Evolutionary conservation across 306 rosid genomes (phyloP).

Genomic region (Citrullus colocynthis): DNA sequence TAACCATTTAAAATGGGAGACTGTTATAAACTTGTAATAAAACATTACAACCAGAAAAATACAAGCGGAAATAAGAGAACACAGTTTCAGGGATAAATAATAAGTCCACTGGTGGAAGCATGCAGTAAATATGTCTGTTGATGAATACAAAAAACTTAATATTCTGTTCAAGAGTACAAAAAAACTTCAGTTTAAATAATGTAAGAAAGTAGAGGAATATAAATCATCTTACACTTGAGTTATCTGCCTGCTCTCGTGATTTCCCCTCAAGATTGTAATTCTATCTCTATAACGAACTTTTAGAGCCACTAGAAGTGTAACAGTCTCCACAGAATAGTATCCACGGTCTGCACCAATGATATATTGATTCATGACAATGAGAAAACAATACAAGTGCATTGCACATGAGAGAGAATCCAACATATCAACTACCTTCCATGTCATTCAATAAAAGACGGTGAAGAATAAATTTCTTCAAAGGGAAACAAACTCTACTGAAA

Average conservation of each 20-base stretch:
- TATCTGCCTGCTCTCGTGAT: slow-evolving; percentile 95
- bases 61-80: not conserved
- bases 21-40: not conserved
- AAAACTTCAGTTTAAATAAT: not conserved
- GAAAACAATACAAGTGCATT: not conserved
- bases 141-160: not conserved
- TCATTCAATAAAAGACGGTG: not conserved
- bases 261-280: slow-evolving; percentile 95
- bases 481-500: not conserved
- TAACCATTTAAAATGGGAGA: not conserved
- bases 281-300: slow-evolving; percentile 98
- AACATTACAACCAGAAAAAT: not conserved
- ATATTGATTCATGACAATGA: not conserved
- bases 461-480: not conserved
- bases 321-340: slow-evolving; percentile 90
- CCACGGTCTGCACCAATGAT: slow-evolving; percentile 29
- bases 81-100: not conserved
- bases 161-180: not conserved
- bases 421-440: not conserved
- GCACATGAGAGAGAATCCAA: not conserved
- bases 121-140: not conserved
- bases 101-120: not conserved
- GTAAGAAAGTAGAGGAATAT: not conserved
- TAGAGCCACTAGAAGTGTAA: slow-evolving; percentile 85
- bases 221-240: slow-evolving; percentile 83